These are phyloP conservation scores for Aspergillus bridgeri DNA, from an alignment of 495 filamentous ascomycete genomes.

Conservation along the genomic window DNA sequence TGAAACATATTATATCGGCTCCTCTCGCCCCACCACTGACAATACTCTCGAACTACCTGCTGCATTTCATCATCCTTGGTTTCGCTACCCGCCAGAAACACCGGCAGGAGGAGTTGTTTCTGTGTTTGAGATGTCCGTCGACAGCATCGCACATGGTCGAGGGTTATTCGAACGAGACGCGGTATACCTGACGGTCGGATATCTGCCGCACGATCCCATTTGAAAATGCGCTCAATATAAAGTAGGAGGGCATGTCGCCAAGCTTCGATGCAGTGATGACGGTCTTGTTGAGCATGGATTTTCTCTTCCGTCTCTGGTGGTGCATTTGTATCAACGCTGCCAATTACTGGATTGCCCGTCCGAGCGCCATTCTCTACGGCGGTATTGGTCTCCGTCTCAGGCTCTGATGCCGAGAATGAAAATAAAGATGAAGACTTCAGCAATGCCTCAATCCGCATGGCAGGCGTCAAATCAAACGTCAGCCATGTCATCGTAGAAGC, in stretches of 20 bases:
- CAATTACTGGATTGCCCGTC: neutral
- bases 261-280: constrained; percentile 28
- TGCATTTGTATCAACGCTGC: constrained; percentile 2
- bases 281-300: constrained; percentile 25
- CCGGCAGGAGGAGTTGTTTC: constrained; percentile 25
- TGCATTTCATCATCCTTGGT: constrained; percentile 19
- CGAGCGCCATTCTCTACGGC: neutral
- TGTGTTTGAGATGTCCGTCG: constrained; percentile 21
- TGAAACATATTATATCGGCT: constrained; percentile 27
- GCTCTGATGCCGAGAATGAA: neutral
- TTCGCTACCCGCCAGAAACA: constrained; percentile 31
- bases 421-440: constrained; percentile 1
- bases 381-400: neutral
- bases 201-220: constrained; percentile 9
- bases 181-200: neutral
- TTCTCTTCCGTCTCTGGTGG: constrained; percentile 4
- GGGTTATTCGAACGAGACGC: constrained; percentile 6
- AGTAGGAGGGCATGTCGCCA: constrained; percentile 29
- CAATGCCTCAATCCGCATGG: constrained; percentile 15
- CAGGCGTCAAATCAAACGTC: constrained; percentile 20
- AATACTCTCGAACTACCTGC: constrained; percentile 20
- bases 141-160: constrained; percentile 25
- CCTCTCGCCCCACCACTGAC: constrained; percentile 18
- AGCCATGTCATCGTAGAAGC: constrained; percentile 25
- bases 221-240: constrained; percentile 28